These are phyloP conservation scores for Neonectria faginata DNA, from an alignment of 2,329 filamentous ascomycete genomes.

Conservation along the genomic window DNA sequence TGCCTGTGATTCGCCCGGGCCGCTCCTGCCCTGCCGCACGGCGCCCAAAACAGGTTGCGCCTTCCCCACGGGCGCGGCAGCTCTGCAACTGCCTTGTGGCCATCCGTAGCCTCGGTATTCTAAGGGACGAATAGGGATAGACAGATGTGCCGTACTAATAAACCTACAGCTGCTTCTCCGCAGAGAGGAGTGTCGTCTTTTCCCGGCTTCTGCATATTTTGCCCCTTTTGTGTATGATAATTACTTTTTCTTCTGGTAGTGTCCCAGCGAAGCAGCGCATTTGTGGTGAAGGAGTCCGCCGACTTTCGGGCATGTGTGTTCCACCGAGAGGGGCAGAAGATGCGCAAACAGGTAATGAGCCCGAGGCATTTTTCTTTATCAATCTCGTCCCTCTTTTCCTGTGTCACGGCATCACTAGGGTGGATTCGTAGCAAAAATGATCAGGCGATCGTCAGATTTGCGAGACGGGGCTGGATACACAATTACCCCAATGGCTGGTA, in stretches of 20 bases:
- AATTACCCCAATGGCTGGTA: background rate
- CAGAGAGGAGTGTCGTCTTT: background rate
- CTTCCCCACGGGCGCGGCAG: background rate
- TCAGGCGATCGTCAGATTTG: background rate
- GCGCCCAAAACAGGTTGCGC: background rate
- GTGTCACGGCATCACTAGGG: background rate
- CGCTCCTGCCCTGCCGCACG: background rate
- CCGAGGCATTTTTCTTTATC: background rate
- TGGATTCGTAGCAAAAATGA: background rate
- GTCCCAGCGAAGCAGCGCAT: too few relatives aligned
- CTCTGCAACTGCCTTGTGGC: background rate
- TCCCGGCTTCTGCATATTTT: background rate
- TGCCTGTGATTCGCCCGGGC: conserved; percentile 38
- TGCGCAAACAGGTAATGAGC: background rate
- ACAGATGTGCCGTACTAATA: background rate
- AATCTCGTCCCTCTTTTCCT: conserved; percentile 10
- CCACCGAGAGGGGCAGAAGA: conserved; percentile 1
- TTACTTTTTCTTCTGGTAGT: background rate
- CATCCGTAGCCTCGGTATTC: conserved; percentile 24
- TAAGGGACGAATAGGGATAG: background rate
- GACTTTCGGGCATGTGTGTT: conserved; percentile 10
- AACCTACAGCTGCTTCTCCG: background rate
- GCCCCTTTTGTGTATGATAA: background rate
- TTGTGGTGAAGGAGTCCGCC: conserved; percentile 15
- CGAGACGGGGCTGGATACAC: background rate